Percentiles rank a stretch among this genome's conserved stretches.
Evolutionary conservation across 305 asterid genomes (phyloP).

Genomic region (Solanum hybrid): DNA sequence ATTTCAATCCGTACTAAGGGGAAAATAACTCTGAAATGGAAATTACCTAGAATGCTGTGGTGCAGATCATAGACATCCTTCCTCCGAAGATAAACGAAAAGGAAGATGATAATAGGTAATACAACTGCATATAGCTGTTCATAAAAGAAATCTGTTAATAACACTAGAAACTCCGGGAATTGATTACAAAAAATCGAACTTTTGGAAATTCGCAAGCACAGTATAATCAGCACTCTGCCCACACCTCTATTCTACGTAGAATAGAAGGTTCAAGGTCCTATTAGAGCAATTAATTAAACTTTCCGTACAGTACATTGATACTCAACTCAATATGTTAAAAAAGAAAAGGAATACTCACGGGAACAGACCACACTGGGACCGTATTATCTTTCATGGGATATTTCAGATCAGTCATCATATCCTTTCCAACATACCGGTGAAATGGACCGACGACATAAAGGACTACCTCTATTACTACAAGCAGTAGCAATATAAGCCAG

Average conservation of each 20-base stretch:
- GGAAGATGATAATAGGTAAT: slow-evolving; percentile 59
- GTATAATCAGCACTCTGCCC: neutral
- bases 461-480: slow-evolving; percentile 31
- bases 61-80: slow-evolving; percentile 79
- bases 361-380: slow-evolving; percentile 78
- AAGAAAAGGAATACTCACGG: slow-evolving; percentile 37
- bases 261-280: neutral
- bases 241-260: neutral
- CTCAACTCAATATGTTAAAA: neutral
- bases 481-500: slow-evolving; percentile 64
- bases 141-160: neutral
- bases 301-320: neutral
- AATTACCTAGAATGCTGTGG: slow-evolving; percentile 63
- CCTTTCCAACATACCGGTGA: slow-evolving; percentile 59
- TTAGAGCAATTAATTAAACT: neutral
- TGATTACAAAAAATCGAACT: neutral
- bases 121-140: slow-evolving; percentile 62
- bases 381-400: slow-evolving; percentile 76
- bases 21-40: neutral
- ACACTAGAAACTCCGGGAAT: neutral
- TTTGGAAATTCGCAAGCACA: neutral
- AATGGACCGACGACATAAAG: slow-evolving; percentile 46
- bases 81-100: slow-evolving; percentile 58
- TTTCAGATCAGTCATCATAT: slow-evolving; percentile 63
- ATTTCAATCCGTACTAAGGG: neutral